These are phyloP conservation scores for Diaporthe citriasiana DNA, from an alignment of 2,329 filamentous ascomycete species.

Conservation along the genomic window DNA sequence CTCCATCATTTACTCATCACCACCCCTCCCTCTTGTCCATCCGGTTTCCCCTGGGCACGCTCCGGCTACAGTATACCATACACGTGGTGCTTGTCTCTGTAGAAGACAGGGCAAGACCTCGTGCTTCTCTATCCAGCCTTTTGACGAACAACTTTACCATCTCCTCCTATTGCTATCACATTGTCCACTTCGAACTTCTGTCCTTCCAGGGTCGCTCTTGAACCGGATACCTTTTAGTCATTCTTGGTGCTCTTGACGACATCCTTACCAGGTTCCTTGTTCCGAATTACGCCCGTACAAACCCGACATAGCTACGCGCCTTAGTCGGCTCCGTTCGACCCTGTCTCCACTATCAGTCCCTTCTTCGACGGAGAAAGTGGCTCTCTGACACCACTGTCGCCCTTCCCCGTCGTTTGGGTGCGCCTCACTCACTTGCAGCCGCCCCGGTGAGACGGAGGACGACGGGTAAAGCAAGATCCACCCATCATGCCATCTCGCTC, in stretches of 20 bases:
- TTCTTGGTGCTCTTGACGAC: constrained; percentile 27
- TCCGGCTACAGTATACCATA: not conserved
- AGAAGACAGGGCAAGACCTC: not conserved
- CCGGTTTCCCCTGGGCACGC: not conserved
- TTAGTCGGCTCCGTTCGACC: constrained; percentile 23
- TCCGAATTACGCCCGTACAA: constrained; percentile 34
- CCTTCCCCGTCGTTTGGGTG: constrained; percentile 6
- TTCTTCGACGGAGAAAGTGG: constrained; percentile 16
- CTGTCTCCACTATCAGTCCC: constrained; percentile 26
- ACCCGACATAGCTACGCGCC: constrained; percentile 34
- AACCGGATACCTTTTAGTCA: not conserved
- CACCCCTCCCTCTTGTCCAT: not conserved
- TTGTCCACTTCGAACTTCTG: not conserved
- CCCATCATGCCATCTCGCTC: constrained; percentile 38
- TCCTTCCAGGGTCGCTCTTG: constrained; percentile 2
- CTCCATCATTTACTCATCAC: constrained; percentile 32
- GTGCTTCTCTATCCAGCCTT: not conserved
- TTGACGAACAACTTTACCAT: not conserved
- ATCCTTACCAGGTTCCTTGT: not conserved
- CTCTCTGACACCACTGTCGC: constrained; percentile 17
- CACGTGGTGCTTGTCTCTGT: constrained; percentile 11
- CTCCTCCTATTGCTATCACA: constrained; percentile 16
- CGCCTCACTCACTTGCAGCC: constrained; percentile 29
- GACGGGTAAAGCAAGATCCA: constrained; percentile 19
- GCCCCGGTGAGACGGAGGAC: constrained; percentile 19